A percentile compares a stretch with the other conserved stretches of the same genome.
Evolutionary conservation across 2,329 filamentous ascomycete genomes (phyloP).

Genomic region (Leptographium radiaticola): DNA sequence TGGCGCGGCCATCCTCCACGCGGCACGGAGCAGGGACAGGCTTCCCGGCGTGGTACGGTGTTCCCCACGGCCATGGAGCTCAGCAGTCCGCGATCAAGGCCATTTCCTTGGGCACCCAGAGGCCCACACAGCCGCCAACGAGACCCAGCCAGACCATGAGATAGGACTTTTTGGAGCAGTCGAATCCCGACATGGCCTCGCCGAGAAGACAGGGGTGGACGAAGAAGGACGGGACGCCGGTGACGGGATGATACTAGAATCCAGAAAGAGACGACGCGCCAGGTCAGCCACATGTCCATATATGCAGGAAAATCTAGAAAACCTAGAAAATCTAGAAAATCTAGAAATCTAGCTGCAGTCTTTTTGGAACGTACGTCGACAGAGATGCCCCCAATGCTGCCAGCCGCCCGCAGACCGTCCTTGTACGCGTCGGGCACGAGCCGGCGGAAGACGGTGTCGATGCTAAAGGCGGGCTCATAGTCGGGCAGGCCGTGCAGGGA

Average conservation of each 20-base stretch:
- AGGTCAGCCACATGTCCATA: constrained; percentile 3
- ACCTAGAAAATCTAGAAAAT: constrained; percentile 9
- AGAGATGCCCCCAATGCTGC: constrained; percentile 61
- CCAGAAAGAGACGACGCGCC: constrained; percentile 24
- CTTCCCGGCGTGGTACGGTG: too few species aligned
- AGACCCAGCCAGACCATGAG: constrained; percentile 83
- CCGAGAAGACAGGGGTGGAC: constrained; percentile 86
- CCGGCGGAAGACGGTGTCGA: constrained; percentile 58
- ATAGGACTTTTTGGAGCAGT: constrained; percentile 54
- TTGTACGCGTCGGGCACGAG: constrained; percentile 57
- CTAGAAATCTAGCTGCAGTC: neutral
- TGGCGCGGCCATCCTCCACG: neutral
- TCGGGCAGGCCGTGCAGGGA: constrained; percentile 44
- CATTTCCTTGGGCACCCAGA: constrained; percentile 65
- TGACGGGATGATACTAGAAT: constrained; percentile 71
- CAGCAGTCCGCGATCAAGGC: constrained; percentile 19
- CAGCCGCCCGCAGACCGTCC: constrained; percentile 43
- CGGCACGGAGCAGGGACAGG: neutral
- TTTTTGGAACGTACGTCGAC: constrained; percentile 50
- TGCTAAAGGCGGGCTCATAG: constrained; percentile 42
- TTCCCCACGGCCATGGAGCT: too few species aligned
- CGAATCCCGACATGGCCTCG: constrained; percentile 59
- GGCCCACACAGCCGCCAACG: constrained; percentile 65
- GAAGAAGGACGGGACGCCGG: constrained; percentile 69
- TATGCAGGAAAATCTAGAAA: constrained; percentile 2